Evolutionary conservation across 441 rosid genomes (phyloP), one percentile per base, ranked within the genome.

Genomic region (Macaranga tanarius): DNA sequence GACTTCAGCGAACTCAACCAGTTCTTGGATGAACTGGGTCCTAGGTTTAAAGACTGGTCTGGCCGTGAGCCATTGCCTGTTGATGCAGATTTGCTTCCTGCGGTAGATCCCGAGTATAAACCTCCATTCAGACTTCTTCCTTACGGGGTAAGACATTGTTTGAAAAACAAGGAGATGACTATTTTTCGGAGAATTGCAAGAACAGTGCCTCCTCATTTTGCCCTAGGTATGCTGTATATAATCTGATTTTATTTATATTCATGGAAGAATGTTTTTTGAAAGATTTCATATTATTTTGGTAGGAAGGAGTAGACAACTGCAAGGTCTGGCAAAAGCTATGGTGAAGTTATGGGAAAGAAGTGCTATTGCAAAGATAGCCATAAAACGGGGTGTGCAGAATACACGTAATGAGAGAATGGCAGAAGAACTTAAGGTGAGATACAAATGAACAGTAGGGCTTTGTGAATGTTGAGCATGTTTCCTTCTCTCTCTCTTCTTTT

Each of bases 341-440:
- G 87, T 83, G 72, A 89, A 88, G 87, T 86, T 92, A 69, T 94
- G 99, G 99, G 90, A 82, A 79, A 89, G 73, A 64, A 90, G 86
- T 79, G 93, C 88, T 4, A 82, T 94, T 47, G 94, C 95, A 45
- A 94, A 94, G 80, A 92, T 94, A 79, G 99, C 99, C 31, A 84
- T 94, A 77, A 94, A 94, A 77, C 97, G 92, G 1, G 90, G 92
- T 50, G 95, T 94, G 40, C 83, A 71, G 79, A 89, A 90, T 80
- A 90, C 96, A 13, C 76, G 88, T 34, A 94, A 89, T 77, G 99
- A 94, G 79, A 86, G 95, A 79, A 94, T 94, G 99, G 95, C 99
- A 2, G 97, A 90, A 75, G 97, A 92, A 67, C 97, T 94, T 44
- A 88, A 85, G 97, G 98, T 91, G 58, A 80, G 82, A 75, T 60